Evolutionary conservation across 176 grass and related monocot genomes (phyloP).

Genomic region (Pontederia paniculata): DNA sequence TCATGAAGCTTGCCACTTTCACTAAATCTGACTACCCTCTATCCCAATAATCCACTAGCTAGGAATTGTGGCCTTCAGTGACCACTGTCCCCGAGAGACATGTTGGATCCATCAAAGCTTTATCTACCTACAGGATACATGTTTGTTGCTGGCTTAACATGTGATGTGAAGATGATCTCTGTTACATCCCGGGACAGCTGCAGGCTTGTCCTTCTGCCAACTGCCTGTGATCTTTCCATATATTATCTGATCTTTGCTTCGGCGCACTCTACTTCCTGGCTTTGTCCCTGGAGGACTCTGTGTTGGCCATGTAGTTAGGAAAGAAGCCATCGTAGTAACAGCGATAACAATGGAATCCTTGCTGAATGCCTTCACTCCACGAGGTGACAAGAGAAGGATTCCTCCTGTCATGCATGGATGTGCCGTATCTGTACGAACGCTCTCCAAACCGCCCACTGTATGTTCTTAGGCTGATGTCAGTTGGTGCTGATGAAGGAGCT

Average conservation of each 20-base stretch:
- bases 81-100: constrained; percentile 39
- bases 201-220: constrained; percentile 32
- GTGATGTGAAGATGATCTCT: constrained; percentile 35
- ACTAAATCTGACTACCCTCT: too few relatives aligned
- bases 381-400: too few relatives aligned
- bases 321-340: neutral
- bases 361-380: too few relatives aligned
- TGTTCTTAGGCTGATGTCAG: constrained; percentile 39
- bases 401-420: too few relatives aligned
- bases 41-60: too few relatives aligned
- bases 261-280: constrained; percentile 63
- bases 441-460: constrained; percentile 32
- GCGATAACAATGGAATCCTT: too few relatives aligned
- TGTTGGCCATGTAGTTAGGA: constrained; percentile 68
- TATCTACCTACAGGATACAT: constrained; percentile 38
- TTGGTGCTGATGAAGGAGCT: constrained; percentile 31
- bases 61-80: constrained; percentile 27
- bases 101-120: constrained; percentile 49
- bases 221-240: constrained; percentile 16
- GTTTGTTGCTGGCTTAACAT: neutral
- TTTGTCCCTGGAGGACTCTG: constrained; percentile 61
- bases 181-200: constrained; percentile 46
- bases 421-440: constrained; percentile 32
- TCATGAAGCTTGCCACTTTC: too few relatives aligned
- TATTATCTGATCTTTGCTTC: constrained; percentile 28